A percentile compares a stretch with the other conserved stretches of the same genome.
These are phyloP conservation scores for Clitocybe nebularis DNA, from an alignment of 1,284 basidiomycete species.

Conservation along the genomic window DNA sequence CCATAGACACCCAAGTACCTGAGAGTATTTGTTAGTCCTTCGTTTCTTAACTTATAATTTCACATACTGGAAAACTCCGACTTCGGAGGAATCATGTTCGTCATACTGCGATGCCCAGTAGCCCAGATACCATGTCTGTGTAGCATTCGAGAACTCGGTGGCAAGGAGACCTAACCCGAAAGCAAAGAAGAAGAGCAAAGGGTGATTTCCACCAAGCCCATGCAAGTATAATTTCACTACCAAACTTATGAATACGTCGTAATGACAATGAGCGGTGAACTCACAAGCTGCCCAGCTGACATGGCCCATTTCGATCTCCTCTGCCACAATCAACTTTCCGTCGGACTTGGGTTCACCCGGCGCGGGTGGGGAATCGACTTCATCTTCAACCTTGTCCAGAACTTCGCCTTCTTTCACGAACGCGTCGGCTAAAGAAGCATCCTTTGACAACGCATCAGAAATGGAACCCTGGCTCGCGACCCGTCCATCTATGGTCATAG, in stretches of 20 bases:
- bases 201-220: slow-evolving; percentile 37
- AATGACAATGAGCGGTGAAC: slow-evolving; percentile 12
- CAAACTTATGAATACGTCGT: slow-evolving; percentile 4
- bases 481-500: slow-evolving; percentile 49
- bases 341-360: slow-evolving; percentile 26
- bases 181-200: slow-evolving; percentile 34
- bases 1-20: slow-evolving; percentile 47
- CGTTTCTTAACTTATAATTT: background rate
- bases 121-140: slow-evolving; percentile 56
- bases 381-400: slow-evolving; percentile 37
- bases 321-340: slow-evolving; percentile 53
- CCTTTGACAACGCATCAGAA: slow-evolving; percentile 37
- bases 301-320: slow-evolving; percentile 60
- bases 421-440: slow-evolving; percentile 37
- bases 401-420: slow-evolving; percentile 35
- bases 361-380: slow-evolving; percentile 32
- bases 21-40: background rate
- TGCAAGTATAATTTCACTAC: slow-evolving; percentile 33
- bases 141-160: slow-evolving; percentile 28
- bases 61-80: slow-evolving; percentile 37
- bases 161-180: slow-evolving; percentile 29
- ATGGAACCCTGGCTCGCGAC: slow-evolving; percentile 46
- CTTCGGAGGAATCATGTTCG: slow-evolving; percentile 27
- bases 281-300: slow-evolving; percentile 40
- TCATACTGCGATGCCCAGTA: slow-evolving; percentile 58